Evolutionary conservation across 2,329 filamentous ascomycete species (phyloP), one percentile per base, ranked within the genome.

Genomic region (Colletotrichum abscissum): DNA sequence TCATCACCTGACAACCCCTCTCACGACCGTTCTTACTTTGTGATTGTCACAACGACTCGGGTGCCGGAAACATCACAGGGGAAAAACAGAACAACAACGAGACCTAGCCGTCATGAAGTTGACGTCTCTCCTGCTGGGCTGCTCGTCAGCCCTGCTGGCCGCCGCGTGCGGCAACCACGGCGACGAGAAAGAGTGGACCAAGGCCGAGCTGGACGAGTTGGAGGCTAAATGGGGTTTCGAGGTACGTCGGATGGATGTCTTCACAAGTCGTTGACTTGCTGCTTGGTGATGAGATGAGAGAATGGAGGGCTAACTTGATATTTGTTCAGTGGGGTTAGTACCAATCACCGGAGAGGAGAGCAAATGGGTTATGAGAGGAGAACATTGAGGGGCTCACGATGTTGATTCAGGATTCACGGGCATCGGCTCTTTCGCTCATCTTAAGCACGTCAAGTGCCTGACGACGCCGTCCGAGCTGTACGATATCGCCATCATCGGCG

Each of bases 371-470:
- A 33, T 26, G 26, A 52, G 46, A 42, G 16, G 38, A 35, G 24
- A 42, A 42, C 33, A 5, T 16, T 52, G 42, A 19, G 57, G n/a
- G 57, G 88, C 85, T 88, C 90, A 90, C 87, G 86, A 49, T 1
- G 30, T 52, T 22, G 26, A 19, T 56, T 14, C n/a, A 75, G 74
- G 68, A 1, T 97, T 94, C 81, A 88, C 89, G 33, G 94, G 94
- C 72, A 93, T 97, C 75, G 91, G 91, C 66, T 91, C 91, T 46
- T 95, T 94, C 81, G 93, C 92, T 52, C 93, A 94, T 78, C 86
- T 94, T 35, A 87, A 90, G 77, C 86, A 94, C 76, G 86, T 89
- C 75, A 93, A 92, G 79, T 95, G 93, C 77, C 86, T 95, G 46
- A 90, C 90, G n/a, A 88, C 88, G 59, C 92, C 92, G 1, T 84